phyloP scores from a whole-genome alignment of 139 green algal genomes.

The Chlorella sp. region DNA sequence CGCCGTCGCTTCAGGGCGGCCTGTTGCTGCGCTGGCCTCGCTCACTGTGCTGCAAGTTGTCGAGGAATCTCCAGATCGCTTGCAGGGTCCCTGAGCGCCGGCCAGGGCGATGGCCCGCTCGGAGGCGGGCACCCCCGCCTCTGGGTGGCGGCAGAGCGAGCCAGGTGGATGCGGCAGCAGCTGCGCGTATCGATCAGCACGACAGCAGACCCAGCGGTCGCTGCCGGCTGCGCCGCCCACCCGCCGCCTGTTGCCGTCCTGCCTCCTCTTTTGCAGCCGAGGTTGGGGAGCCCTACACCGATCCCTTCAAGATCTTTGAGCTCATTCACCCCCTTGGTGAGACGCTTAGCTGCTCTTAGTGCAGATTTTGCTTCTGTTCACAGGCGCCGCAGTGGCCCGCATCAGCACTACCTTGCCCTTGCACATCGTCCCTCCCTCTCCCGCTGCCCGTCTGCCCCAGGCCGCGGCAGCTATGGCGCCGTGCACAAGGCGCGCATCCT shows the following conservation, averaged over 20 bases:
- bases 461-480: slow-evolving; percentile 81
- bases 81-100: no score
- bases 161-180: no score
- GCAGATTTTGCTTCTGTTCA: no score
- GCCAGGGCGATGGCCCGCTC: no score
- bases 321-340: slow-evolving; percentile 39
- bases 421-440: background rate
- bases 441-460: slow-evolving; percentile 19
- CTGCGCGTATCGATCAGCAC: background rate
- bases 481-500: slow-evolving; percentile 84
- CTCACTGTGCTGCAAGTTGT: no score
- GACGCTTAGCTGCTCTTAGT: background rate
- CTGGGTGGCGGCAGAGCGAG: no score
- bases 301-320: slow-evolving; percentile 32
- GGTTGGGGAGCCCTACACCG: background rate
- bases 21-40: no score
- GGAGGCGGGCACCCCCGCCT: no score
- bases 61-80: no score
- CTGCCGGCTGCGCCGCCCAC: background rate
- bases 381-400: no score
- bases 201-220: background rate
- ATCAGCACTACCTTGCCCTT: no score
- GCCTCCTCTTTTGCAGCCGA: background rate
- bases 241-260: background rate
- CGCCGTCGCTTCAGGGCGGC: no score